A percentile compares a stretch with the other conserved stretches of the same genome.
Conservation (phyloP, 164 flowering plant genomes). For the Aristolochia contorta region DNA sequence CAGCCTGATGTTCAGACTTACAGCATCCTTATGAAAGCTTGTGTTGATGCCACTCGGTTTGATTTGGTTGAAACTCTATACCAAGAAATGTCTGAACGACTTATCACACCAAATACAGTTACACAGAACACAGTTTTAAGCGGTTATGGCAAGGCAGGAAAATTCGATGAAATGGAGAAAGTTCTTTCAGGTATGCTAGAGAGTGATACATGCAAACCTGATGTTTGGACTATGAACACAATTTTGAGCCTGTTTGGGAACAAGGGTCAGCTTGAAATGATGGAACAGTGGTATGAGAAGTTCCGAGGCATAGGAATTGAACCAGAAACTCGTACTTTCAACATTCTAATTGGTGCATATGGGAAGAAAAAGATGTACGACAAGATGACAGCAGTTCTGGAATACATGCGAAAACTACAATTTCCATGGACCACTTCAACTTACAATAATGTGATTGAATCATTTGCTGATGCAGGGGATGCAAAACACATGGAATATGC, state of each 20-base stretch:
- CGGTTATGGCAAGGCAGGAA: slow-evolving; percentile 88
- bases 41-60: slow-evolving; percentile 61
- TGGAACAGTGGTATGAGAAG: slow-evolving; percentile 97
- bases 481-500: slow-evolving; percentile 86
- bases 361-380: slow-evolving; percentile 90
- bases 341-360: slow-evolving; percentile 89
- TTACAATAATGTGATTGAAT: slow-evolving; percentile 86
- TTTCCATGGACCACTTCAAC: slow-evolving; percentile 97
- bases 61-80: slow-evolving; percentile 64
- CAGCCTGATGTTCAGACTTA: slow-evolving; percentile 89
- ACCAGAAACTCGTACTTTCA: slow-evolving; percentile 89
- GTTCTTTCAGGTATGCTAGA: slow-evolving; percentile 71
- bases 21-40: slow-evolving; percentile 68
- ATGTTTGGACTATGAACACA: slow-evolving; percentile 97
- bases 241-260: slow-evolving; percentile 75
- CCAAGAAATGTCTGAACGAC: slow-evolving; percentile 65
- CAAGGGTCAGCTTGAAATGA: slow-evolving; percentile 75
- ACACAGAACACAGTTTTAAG: slow-evolving; percentile 80
- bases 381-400: slow-evolving; percentile 97
- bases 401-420: slow-evolving; percentile 84
- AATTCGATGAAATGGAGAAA: slow-evolving; percentile 75
- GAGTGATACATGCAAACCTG: slow-evolving; percentile 56
- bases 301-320: slow-evolving; percentile 81
- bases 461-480: slow-evolving; percentile 85
- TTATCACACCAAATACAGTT: slow-evolving; percentile 73